A percentile compares a stretch with the other conserved stretches of the same genome.
phyloP scores from a whole-genome alignment of 1,284 basidiomycete species.

The Hemileccinum hortonii region DNA sequence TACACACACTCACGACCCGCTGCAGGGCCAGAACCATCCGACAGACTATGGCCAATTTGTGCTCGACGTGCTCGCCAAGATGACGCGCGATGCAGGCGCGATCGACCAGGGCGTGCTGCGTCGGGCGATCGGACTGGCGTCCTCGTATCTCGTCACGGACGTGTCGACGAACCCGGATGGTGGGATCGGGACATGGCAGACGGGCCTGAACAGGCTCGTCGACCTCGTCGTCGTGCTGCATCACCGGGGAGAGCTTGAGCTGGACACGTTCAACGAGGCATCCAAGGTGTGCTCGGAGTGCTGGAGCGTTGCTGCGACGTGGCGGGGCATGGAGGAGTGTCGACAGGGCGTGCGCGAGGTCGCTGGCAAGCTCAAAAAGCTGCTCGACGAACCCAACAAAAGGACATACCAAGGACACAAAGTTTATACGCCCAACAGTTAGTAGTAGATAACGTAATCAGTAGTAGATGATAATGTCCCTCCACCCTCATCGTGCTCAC shows the following conservation, averaged over 20 bases:
- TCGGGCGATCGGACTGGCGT: constrained; percentile 62
- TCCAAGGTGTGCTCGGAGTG: constrained; percentile 79
- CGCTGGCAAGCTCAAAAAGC: constrained; percentile 58
- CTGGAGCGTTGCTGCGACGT: constrained; percentile 69
- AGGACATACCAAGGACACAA: constrained; percentile 63
- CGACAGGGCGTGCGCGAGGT: constrained; percentile 57
- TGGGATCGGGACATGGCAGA: constrained; percentile 60
- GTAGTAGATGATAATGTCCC: too few relatives aligned
- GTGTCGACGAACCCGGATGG: constrained; percentile 57
- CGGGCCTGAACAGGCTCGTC: constrained; percentile 64
- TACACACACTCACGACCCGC: constrained; percentile 12
- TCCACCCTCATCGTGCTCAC: constrained; percentile 87
- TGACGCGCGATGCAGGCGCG: constrained; percentile 43
- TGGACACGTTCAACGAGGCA: constrained; percentile 68
- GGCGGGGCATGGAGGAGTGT: constrained; percentile 62
- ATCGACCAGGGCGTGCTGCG: constrained; percentile 67
- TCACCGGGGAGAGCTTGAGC: constrained; percentile 58
- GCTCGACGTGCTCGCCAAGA: constrained; percentile 50
- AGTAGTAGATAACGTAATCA: constrained; percentile 26
- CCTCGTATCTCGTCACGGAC: constrained; percentile 74
- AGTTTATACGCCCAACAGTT: constrained; percentile 59
- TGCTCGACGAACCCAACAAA: constrained; percentile 62
- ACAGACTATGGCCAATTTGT: constrained; percentile 66
- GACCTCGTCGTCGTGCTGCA: constrained; percentile 72
- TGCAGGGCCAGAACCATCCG: constrained; percentile 36